Conservation (phyloP, 1,139 yeast genomes). For the Zygoascus meyerae region DNA sequence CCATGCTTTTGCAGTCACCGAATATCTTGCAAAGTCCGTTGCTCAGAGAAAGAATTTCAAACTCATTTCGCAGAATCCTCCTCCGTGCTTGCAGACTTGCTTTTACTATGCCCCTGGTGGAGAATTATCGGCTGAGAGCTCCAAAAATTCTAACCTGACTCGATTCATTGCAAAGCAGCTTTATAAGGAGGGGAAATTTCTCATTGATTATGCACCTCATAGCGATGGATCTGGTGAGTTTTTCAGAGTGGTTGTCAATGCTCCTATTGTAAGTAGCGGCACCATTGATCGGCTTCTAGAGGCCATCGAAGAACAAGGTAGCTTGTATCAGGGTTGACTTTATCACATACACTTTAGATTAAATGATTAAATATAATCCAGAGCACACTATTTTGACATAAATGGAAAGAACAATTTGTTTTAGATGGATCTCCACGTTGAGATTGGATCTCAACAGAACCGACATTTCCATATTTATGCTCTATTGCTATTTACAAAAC, state of each 20-base stretch:
- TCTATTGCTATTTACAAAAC: too few relatives aligned
- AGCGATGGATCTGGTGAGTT: constrained; percentile 61
- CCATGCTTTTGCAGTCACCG: constrained; percentile 63
- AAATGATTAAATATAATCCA: too few relatives aligned
- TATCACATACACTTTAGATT: too few relatives aligned
- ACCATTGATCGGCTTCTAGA: constrained; percentile 40
- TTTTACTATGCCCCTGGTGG: constrained; percentile 58
- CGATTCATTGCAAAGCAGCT: constrained; percentile 57
- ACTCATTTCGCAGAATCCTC: constrained; percentile 51
- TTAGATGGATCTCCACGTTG: too few relatives aligned
- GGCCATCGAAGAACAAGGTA: constrained; percentile 31
- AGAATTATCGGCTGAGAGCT: constrained; percentile 25
- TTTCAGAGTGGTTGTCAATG: constrained; percentile 77
- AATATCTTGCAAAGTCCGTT: constrained; percentile 50
- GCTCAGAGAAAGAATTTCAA: constrained; percentile 39
- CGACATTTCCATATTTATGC: too few relatives aligned
- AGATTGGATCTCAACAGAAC: too few relatives aligned
- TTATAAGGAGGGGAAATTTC: constrained; percentile 57
- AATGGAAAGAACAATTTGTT: too few relatives aligned
- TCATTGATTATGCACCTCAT: constrained; percentile 79
- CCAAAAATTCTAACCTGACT: constrained; percentile 52
- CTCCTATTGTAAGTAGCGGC: constrained; percentile 49
- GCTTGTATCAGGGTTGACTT: background rate
- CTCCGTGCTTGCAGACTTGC: constrained; percentile 81
- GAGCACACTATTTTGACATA: too few relatives aligned